phyloP scores from a whole-genome alignment of 116 monocot genomes.

The Papilionanthe hybrid region DNA sequence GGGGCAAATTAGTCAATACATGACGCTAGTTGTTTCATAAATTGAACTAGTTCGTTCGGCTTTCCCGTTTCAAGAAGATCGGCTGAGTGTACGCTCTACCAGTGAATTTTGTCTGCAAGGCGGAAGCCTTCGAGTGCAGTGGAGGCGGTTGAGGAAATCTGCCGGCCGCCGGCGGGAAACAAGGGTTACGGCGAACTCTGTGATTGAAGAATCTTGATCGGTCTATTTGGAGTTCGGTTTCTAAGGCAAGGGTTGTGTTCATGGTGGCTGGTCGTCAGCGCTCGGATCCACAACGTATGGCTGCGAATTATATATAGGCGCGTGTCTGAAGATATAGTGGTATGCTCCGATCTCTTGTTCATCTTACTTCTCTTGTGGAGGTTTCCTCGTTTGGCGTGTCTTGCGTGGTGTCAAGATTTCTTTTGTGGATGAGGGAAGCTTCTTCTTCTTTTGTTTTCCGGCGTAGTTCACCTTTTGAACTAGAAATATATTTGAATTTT shows the following conservation, averaged over 20 bases:
- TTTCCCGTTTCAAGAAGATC: background rate
- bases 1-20: constrained; percentile 1
- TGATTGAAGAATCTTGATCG: background rate
- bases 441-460: background rate
- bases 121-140: background rate
- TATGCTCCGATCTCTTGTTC: background rate
- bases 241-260: background rate
- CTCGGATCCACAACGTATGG: background rate
- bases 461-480: background rate
- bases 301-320: background rate
- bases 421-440: background rate
- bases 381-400: background rate
- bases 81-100: background rate
- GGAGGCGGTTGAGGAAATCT: background rate
- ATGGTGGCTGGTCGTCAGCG: constrained; percentile 3
- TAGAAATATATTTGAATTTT: background rate
- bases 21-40: background rate
- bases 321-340: background rate
- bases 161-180: background rate
- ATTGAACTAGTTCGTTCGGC: background rate
- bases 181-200: background rate
- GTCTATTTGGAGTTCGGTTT: background rate
- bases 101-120: background rate
- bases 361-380: background rate
- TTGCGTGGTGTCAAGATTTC: background rate